Conservation (phyloP, 148 eudicot species). For the Chenopodium album region DNA sequence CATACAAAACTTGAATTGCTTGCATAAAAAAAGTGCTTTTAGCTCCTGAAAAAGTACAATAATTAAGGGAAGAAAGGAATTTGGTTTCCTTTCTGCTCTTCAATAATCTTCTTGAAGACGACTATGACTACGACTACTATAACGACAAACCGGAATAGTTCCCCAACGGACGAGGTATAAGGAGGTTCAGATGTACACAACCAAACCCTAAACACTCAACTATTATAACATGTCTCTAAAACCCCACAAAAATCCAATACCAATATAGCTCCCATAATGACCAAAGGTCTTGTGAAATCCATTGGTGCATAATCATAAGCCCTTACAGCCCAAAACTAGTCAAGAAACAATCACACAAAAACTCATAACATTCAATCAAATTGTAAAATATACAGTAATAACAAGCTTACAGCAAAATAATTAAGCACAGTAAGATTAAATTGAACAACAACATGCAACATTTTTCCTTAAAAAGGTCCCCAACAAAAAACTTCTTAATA, state of each 20-base stretch:
- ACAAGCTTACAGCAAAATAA: background rate
- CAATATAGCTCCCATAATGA: background rate
- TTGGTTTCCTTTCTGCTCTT: background rate
- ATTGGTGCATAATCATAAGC: background rate
- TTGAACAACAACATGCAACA: conserved; percentile 24
- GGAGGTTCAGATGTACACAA: background rate
- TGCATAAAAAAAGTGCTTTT: background rate
- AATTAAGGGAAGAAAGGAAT: background rate
- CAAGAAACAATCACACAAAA: background rate
- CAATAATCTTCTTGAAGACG: background rate
- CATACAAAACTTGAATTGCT: no score
- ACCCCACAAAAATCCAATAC: background rate
- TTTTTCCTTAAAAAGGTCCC: conserved; percentile 16
- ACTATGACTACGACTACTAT: no score
- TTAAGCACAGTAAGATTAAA: background rate
- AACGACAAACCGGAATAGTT: background rate
- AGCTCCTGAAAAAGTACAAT: background rate
- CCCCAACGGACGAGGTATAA: background rate
- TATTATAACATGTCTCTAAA: background rate
- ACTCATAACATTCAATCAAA: background rate
- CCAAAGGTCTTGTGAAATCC: background rate
- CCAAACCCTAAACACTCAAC: background rate
- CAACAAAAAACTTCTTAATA: conserved; percentile 11
- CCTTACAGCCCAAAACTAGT: background rate
- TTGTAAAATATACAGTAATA: background rate